Percentiles rank a stretch among this genome's conserved stretches.
These are phyloP conservation scores for Copromyces sp. DNA, from an alignment of 495 filamentous ascomycete species.

Conservation along the genomic window DNA sequence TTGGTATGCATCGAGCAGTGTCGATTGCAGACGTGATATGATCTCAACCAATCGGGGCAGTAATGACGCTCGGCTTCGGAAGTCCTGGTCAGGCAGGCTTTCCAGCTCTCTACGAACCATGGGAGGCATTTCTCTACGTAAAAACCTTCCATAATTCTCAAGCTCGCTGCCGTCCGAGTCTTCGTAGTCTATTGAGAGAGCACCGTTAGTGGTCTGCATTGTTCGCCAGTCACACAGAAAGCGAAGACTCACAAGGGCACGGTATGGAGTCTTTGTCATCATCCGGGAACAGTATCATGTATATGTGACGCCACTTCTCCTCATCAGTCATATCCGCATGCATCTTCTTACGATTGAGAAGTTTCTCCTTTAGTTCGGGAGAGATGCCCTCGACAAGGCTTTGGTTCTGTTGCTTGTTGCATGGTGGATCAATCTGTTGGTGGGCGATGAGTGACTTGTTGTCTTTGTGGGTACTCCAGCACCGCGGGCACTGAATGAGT, in stretches of 20 bases:
- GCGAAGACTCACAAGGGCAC: conserved; percentile 25
- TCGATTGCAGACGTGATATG: conserved; percentile 15
- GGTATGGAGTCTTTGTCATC: conserved; percentile 26
- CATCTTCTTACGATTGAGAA: conserved; percentile 30
- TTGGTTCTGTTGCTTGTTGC: conserved; percentile 7
- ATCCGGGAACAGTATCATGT: conserved; percentile 32
- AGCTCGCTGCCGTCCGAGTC: conserved; percentile 18
- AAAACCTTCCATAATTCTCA: conserved; percentile 19
- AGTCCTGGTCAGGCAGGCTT: conserved; percentile 14
- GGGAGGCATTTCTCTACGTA: conserved; percentile 22
- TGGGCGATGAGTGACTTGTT: conserved; percentile 12
- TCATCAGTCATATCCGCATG: conserved; percentile 31
- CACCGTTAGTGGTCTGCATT: conserved; percentile 1
- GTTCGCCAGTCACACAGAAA: neutral
- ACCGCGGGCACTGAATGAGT: conserved; percentile 20
- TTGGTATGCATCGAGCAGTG: conserved; percentile 14
- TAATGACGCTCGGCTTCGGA: conserved; percentile 13
- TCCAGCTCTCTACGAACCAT: conserved; percentile 21
- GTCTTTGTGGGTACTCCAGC: conserved; percentile 17
- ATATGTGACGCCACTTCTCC: conserved; percentile 36
- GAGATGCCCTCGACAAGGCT: conserved; percentile 17
- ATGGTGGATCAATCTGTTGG: conserved; percentile 20
- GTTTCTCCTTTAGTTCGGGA: conserved; percentile 23
- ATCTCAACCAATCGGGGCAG: conserved; percentile 17
- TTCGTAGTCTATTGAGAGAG: conserved; percentile 12